phyloP scores from a whole-genome alignment of 2,329 filamentous ascomycete species.

The Alternaria ethzedia region DNA sequence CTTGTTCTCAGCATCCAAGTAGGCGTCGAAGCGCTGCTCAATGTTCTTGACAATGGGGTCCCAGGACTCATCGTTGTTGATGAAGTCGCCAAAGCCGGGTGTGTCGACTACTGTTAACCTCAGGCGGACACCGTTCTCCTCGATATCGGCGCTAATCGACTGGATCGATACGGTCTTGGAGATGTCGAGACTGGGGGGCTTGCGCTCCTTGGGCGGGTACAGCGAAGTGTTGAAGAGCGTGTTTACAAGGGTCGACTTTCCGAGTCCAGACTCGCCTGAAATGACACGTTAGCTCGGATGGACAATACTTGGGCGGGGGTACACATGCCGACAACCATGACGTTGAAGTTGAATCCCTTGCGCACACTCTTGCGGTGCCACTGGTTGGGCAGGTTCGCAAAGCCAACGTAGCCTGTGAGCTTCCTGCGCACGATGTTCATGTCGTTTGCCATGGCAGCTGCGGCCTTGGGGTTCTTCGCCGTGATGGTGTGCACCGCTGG shows the following conservation, averaged over 20 bases:
- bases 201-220: slow-evolving; percentile 98
- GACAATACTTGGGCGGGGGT: background rate
- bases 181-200: slow-evolving; percentile 95
- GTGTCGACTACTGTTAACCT: slow-evolving; percentile 97
- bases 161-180: slow-evolving; percentile 75
- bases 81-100: slow-evolving; percentile 97
- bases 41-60: slow-evolving; percentile 99
- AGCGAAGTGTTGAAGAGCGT: slow-evolving; percentile 99
- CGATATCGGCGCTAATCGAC: slow-evolving; percentile 70
- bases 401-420: slow-evolving; percentile 97
- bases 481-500: slow-evolving; percentile 64
- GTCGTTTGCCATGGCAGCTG: slow-evolving; percentile 56
- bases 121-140: slow-evolving; percentile 97
- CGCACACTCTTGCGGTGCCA: slow-evolving; percentile 99
- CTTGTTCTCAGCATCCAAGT: slow-evolving; percentile 99
- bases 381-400: slow-evolving; percentile 98
- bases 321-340: slow-evolving; percentile 97
- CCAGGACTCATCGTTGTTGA: slow-evolving; percentile 99
- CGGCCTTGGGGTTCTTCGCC: slow-evolving; percentile 68
- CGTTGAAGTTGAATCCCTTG: slow-evolving; percentile 99
- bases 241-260: slow-evolving; percentile 99
- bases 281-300: slow-evolving; percentile 20
- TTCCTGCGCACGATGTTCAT: slow-evolving; percentile 98
- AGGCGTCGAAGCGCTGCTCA: slow-evolving; percentile 97
- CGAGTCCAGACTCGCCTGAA: slow-evolving; percentile 94